Conservation (phyloP, 179 eudicot species). For the Beta corolliflora region DNA sequence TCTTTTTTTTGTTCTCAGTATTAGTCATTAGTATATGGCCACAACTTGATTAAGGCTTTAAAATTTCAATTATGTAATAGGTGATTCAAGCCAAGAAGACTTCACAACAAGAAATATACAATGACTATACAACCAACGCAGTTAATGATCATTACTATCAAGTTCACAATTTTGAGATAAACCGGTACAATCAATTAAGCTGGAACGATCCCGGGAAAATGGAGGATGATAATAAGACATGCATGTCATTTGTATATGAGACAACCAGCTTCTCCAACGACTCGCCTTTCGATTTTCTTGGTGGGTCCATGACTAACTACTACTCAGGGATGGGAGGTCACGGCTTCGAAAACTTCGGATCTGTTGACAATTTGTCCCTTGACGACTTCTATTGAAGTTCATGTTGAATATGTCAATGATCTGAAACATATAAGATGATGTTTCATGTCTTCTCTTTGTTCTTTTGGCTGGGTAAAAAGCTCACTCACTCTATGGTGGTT, state of each 20-base stretch:
- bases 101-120: constrained; percentile 33
- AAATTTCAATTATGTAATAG: constrained; percentile 18
- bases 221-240: constrained; percentile 28
- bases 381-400: constrained; percentile 47
- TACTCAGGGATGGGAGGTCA: constrained; percentile 37
- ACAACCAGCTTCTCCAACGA: constrained; percentile 51
- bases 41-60: neutral
- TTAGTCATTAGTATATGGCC: neutral
- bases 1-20: neutral
- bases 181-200: constrained; percentile 39
- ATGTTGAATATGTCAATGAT: neutral
- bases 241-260: constrained; percentile 57
- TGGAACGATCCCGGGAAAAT: constrained; percentile 33
- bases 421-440: constrained; percentile 16
- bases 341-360: constrained; percentile 41
- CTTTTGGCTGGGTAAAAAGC: constrained; percentile 22
- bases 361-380: constrained; percentile 51
- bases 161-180: constrained; percentile 36
- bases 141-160: constrained; percentile 26
- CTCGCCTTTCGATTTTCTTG: constrained; percentile 54
- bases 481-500: constrained; percentile 22
- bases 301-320: constrained; percentile 45
- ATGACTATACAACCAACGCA: constrained; percentile 26
- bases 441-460: constrained; percentile 15
- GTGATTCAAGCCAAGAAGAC: constrained; percentile 54